Percentiles rank a stretch among this genome's conserved stretches.
These are phyloP conservation scores for Aristolochia californica DNA, from an alignment of 164 flowering plant genomes.

Conservation along the genomic window DNA sequence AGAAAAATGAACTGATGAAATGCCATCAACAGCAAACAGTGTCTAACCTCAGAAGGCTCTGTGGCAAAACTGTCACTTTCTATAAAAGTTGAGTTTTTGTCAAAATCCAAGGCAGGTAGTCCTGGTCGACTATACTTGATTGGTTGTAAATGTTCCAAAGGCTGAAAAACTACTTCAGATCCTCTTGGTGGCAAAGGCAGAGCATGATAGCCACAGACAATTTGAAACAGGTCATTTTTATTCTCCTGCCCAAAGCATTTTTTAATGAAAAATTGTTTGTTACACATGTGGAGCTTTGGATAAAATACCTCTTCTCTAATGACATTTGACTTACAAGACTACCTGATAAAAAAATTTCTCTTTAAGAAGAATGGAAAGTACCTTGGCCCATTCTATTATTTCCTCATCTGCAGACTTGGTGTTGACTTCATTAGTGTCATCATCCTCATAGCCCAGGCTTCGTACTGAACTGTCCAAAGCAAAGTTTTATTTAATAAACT, in stretches of 20 bases:
- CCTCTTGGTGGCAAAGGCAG: slow-evolving; percentile 58
- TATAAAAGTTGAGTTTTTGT: slow-evolving; percentile 21
- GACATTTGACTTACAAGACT: too few relatives aligned
- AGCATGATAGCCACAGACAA: slow-evolving; percentile 73
- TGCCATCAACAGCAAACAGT: not conserved
- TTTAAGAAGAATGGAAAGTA: slow-evolving; percentile 15
- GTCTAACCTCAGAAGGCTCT: slow-evolving; percentile 46
- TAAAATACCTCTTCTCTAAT: too few relatives aligned
- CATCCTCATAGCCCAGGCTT: slow-evolving; percentile 65
- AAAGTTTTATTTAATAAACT: slow-evolving; percentile 11
- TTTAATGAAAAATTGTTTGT: too few relatives aligned
- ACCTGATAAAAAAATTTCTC: too few relatives aligned
- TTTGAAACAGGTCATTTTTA: slow-evolving; percentile 66
- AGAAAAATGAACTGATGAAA: too few relatives aligned
- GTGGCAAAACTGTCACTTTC: slow-evolving; percentile 16
- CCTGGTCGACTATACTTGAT: slow-evolving; percentile 53
- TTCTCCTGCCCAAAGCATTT: slow-evolving; percentile 37
- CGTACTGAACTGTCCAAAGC: slow-evolving; percentile 80
- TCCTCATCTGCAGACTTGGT: slow-evolving; percentile 28
- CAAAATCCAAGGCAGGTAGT: slow-evolving; percentile 37
- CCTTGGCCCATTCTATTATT: slow-evolving; percentile 82
- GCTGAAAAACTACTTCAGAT: slow-evolving; percentile 52
- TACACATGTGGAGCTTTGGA: too few relatives aligned
- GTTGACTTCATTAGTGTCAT: slow-evolving; percentile 37
- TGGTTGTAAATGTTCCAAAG: slow-evolving; percentile 83